phyloP scores from a whole-genome alignment of 305 asterid species.

The Fraxinus velutina region DNA sequence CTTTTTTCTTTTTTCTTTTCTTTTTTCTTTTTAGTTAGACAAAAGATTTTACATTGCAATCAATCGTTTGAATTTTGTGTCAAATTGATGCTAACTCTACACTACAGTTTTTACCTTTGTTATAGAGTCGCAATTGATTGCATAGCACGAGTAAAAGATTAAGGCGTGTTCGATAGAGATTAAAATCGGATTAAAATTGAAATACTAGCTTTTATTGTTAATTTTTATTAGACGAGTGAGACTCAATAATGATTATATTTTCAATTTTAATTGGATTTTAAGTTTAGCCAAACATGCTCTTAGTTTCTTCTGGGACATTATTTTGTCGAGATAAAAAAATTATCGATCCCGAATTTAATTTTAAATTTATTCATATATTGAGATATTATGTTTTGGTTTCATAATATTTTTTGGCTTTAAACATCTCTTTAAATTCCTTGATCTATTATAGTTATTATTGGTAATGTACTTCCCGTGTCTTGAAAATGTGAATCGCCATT shows the following conservation, averaged over 20 bases:
- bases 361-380: no score
- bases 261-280: no score
- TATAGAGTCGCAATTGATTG: neutral
- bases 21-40: neutral
- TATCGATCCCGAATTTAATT: neutral
- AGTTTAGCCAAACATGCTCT: no score
- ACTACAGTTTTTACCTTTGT: neutral
- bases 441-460: neutral
- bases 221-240: no score
- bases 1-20: neutral
- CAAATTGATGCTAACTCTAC: neutral
- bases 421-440: neutral
- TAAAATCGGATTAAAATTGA: no score
- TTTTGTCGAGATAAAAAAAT: neutral
- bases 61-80: neutral
- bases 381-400: neutral
- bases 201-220: no score
- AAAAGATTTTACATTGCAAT: neutral
- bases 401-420: no score
- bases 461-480: no score
- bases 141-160: neutral
- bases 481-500: no score
- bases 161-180: no score
- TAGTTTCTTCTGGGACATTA: neutral
- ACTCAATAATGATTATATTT: no score